These are phyloP conservation scores for Neurospora sp. DNA, from an alignment of 495 filamentous ascomycete species.

Conservation along the genomic window DNA sequence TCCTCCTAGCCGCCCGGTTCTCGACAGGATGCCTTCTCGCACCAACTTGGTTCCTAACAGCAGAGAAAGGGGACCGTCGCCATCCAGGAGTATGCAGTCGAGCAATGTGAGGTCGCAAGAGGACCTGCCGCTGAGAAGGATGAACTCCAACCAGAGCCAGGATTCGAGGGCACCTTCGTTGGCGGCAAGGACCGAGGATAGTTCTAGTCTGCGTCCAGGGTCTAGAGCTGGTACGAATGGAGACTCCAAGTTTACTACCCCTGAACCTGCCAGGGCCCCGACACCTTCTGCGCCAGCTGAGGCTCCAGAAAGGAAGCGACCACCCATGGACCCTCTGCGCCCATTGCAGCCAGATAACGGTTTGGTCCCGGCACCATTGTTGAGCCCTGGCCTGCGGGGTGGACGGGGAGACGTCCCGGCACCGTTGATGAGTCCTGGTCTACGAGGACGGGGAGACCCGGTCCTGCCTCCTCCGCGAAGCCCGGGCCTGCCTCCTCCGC, in stretches of 20 bases:
- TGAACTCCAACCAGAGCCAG: conserved; percentile 45
- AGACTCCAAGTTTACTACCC: conserved; percentile 26
- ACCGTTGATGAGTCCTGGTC: conserved; percentile 41
- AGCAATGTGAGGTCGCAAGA: conserved; percentile 26
- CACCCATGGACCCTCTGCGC: conserved; percentile 42
- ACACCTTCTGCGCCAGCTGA: conserved; percentile 26
- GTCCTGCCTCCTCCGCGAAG: not conserved
- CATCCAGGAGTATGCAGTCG: conserved; percentile 37
- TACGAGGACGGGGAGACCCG: conserved; percentile 30
- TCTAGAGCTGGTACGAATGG: conserved; percentile 31
- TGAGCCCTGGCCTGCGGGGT: no score
- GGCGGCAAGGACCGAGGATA: conserved; percentile 38
- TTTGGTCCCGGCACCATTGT: conserved; percentile 33
- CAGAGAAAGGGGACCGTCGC: conserved; percentile 21
- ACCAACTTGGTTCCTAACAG: conserved; percentile 26
- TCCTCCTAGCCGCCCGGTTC: conserved; percentile 1
- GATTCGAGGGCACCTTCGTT: conserved; percentile 41
- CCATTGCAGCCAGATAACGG: conserved; percentile 31
- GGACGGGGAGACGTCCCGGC: conserved; percentile 28
- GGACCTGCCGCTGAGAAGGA: conserved; percentile 33
- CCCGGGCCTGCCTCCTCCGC: conserved; percentile 24
- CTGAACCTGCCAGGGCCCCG: conserved; percentile 11
- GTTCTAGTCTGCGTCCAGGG: conserved; percentile 34
- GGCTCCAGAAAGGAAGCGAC: conserved; percentile 41
- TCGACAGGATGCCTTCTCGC: conserved; percentile 18